phyloP scores from a whole-genome alignment of 352 stramenopile genomes.

The Aphanomyces cochlioides region DNA sequence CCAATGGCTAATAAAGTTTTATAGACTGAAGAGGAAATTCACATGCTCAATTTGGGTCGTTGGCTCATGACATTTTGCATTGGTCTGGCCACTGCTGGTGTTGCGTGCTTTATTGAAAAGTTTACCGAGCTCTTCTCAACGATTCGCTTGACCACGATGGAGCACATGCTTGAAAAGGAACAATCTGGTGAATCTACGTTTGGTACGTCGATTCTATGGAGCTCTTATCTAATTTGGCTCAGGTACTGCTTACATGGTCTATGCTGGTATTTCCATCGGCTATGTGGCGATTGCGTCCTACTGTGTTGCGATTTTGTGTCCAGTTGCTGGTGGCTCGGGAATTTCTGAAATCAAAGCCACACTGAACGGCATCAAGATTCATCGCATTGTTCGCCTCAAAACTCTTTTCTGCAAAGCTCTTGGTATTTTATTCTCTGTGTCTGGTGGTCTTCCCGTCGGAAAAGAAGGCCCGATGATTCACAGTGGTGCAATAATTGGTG shows the following conservation, averaged over 20 bases:
- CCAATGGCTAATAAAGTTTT: background rate
- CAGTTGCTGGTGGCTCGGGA: slow-evolving; percentile 92
- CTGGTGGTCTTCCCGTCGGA: slow-evolving; percentile 65
- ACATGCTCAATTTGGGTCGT: slow-evolving; percentile 77
- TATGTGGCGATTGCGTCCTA: slow-evolving; percentile 90
- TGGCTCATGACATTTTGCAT: slow-evolving; percentile 96
- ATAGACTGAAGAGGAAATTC: slow-evolving; percentile 63
- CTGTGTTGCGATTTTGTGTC: slow-evolving; percentile 93
- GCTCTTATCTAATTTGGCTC: slow-evolving; percentile 8
- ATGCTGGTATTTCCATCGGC: slow-evolving; percentile 86
- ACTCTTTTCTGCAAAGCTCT: slow-evolving; percentile 96
- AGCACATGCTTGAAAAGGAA: slow-evolving; percentile 65
- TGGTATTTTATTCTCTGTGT: slow-evolving; percentile 82
- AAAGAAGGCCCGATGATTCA: slow-evolving; percentile 92
- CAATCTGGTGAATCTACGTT: slow-evolving; percentile 45
- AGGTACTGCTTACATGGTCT: slow-evolving; percentile 76
- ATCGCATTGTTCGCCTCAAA: slow-evolving; percentile 93
- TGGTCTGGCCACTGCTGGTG: slow-evolving; percentile 88
- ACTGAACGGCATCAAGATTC: slow-evolving; percentile 97
- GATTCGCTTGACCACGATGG: slow-evolving; percentile 90
- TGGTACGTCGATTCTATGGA: slow-evolving; percentile 32
- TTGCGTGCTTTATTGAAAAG: slow-evolving; percentile 93
- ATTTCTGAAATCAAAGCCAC: slow-evolving; percentile 98
- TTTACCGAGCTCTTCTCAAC: slow-evolving; percentile 79
- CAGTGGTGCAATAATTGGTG: slow-evolving; percentile 90